Conservation (phyloP, 495 filamentous ascomycete genomes). For the Penicillium dipodomyicola region DNA sequence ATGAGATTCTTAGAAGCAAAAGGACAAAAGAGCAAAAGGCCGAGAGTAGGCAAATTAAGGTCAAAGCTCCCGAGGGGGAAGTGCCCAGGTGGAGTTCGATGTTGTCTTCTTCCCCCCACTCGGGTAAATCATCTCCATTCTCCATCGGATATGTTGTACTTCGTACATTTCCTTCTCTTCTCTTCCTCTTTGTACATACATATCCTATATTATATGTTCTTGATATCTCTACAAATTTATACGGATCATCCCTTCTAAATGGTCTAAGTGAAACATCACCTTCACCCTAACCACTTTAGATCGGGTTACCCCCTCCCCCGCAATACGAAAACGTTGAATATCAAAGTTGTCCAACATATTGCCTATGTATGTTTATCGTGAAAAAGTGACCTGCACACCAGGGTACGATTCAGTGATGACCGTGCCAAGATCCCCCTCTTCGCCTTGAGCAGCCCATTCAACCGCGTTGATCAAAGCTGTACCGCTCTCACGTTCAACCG, state of each 20-base stretch:
- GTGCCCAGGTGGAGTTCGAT: neutral
- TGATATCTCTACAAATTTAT: neutral
- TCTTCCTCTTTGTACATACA: neutral
- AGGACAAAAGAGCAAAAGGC: neutral
- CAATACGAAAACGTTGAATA: slow-evolving; percentile 1
- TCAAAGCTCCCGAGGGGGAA: neutral
- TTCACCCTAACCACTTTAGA: slow-evolving; percentile 4
- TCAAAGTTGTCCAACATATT: neutral
- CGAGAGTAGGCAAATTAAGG: neutral
- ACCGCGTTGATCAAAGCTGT: slow-evolving; percentile 33
- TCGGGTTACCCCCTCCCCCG: neutral
- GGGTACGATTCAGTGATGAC: slow-evolving; percentile 33
- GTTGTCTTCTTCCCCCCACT: neutral
- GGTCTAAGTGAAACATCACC: neutral
- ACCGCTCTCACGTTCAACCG: slow-evolving; percentile 40
- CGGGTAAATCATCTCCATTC: slow-evolving; percentile 2
- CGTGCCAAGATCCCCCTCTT: slow-evolving; percentile 35
- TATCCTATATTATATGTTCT: neutral
- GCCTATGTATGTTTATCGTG: slow-evolving; percentile 23
- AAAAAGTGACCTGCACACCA: slow-evolving; percentile 31
- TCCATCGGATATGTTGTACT: too few species aligned
- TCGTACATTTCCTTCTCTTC: neutral
- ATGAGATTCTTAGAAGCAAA: neutral
- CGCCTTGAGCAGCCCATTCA: slow-evolving; percentile 40
- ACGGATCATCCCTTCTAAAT: neutral